phyloP scores from a whole-genome alignment of 345 rosid species.

The Eucalyptus erythrocorys region DNA sequence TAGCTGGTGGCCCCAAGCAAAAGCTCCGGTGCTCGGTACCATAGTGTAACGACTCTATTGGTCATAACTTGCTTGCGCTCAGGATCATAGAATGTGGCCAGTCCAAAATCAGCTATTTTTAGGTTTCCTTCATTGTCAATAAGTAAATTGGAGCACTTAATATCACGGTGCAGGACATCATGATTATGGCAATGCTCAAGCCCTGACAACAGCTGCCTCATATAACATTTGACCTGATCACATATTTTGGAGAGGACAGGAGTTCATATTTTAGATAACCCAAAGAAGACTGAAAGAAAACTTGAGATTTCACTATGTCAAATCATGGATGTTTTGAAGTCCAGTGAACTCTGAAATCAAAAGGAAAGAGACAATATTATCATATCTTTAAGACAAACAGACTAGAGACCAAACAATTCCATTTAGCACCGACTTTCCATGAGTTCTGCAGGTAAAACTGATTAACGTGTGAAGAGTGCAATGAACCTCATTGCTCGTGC shows the following conservation, averaged over 20 bases:
- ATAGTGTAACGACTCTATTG: slow-evolving; percentile 89
- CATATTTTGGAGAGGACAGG: not conserved
- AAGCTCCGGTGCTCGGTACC: slow-evolving; percentile 95
- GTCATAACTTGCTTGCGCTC: slow-evolving; percentile 59
- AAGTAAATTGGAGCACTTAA: slow-evolving; percentile 82
- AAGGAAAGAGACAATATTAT: not conserved
- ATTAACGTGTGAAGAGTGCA: not conserved
- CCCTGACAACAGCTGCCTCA: slow-evolving; percentile 80
- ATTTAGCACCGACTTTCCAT: not conserved
- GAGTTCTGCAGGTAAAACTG: not conserved
- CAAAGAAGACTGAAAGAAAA: not conserved
- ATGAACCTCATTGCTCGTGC: not conserved
- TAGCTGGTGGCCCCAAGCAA: slow-evolving; percentile 83
- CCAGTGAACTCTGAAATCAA: not conserved
- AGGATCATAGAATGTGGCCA: slow-evolving; percentile 70
- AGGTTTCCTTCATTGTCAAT: slow-evolving; percentile 68
- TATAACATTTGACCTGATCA: slow-evolving; percentile 66
- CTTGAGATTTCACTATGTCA: not conserved
- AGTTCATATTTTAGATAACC: not conserved
- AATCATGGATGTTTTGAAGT: not conserved
- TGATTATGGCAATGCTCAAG: slow-evolving; percentile 77
- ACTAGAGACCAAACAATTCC: not conserved
- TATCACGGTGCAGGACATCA: slow-evolving; percentile 84
- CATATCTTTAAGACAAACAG: not conserved
- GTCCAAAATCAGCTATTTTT: slow-evolving; percentile 90